Percentiles rank a stretch among this genome's conserved stretches.
Conservation (phyloP, 176 grass and related monocot species). For the Oryza coarctata region DNA sequence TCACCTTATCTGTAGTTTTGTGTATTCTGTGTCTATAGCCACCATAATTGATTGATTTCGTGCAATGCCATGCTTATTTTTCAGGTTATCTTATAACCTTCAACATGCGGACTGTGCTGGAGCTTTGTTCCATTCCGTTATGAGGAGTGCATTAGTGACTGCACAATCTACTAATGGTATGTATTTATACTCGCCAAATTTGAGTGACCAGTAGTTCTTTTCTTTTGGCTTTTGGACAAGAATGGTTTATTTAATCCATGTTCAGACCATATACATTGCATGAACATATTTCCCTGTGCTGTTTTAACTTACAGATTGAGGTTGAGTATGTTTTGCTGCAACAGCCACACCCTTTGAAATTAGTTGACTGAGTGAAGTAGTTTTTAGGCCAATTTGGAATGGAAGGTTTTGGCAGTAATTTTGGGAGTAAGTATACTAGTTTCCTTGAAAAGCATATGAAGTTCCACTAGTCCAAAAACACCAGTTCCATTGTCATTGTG, state of each 20-base stretch:
- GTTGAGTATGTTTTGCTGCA: background rate
- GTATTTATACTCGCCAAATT: background rate
- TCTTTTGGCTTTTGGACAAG: background rate
- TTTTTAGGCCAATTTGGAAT: background rate
- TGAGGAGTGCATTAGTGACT: slow-evolving; percentile 65
- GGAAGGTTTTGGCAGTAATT: background rate
- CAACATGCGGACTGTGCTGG: slow-evolving; percentile 82
- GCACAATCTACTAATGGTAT: slow-evolving; percentile 63
- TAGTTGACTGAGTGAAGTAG: background rate
- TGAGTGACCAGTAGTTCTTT: background rate
- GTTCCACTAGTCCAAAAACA: background rate
- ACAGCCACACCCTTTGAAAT: background rate
- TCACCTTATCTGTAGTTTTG: background rate
- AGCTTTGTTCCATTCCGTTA: slow-evolving; percentile 73
- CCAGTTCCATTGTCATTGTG: background rate
- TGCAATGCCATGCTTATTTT: slow-evolving; percentile 28
- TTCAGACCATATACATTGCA: background rate
- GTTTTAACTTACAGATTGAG: background rate
- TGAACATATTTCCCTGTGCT: background rate
- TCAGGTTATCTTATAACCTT: slow-evolving; percentile 82
- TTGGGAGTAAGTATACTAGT: background rate
- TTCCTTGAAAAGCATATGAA: background rate
- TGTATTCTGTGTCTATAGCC: background rate
- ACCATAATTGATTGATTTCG: slow-evolving; percentile 12
- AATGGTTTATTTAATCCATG: background rate